Evolutionary conservation across 23 red algal genomes (phyloP).

Genomic region (Rhodosorus marinus): DNA sequence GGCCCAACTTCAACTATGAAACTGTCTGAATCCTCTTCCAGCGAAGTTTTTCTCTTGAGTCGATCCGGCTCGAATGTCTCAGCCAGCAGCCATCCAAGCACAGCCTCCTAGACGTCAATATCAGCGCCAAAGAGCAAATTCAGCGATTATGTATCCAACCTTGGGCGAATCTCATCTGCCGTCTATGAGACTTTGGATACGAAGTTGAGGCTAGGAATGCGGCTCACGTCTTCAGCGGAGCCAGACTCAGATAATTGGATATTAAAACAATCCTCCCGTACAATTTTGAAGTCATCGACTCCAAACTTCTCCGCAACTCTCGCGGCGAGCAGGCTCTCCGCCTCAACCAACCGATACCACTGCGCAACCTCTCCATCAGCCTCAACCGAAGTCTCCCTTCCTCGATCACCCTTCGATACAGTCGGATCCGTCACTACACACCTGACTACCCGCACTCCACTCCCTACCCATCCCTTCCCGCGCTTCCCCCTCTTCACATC

Average conservation of each 20-base stretch:
- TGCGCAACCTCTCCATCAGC: neutral
- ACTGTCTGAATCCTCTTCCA: neutral
- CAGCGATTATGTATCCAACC: neutral
- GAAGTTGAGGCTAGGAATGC: slow-evolving; percentile 1
- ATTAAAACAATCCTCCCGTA: neutral
- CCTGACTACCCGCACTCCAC: neutral
- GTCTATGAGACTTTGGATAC: neutral
- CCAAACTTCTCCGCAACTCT: neutral
- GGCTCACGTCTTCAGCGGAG: neutral
- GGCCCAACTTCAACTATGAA: slow-evolving; percentile 63
- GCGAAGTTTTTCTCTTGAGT: neutral
- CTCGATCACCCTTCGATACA: neutral
- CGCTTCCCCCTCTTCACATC: too few species aligned
- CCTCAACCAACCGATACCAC: too few species aligned
- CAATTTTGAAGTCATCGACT: neutral
- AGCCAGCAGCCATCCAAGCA: slow-evolving; percentile 47
- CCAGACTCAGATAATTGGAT: neutral
- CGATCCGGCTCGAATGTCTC: slow-evolving; percentile 48
- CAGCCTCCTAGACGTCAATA: neutral
- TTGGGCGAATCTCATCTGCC: slow-evolving; percentile 2
- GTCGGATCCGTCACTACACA: neutral
- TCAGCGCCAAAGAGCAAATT: neutral
- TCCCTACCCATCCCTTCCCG: neutral
- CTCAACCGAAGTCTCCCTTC: neutral
- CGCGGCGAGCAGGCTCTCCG: too few species aligned